Evolutionary conservation across 495 filamentous ascomycete species (phyloP).

Genomic region (Tuber melanosporum): DNA sequence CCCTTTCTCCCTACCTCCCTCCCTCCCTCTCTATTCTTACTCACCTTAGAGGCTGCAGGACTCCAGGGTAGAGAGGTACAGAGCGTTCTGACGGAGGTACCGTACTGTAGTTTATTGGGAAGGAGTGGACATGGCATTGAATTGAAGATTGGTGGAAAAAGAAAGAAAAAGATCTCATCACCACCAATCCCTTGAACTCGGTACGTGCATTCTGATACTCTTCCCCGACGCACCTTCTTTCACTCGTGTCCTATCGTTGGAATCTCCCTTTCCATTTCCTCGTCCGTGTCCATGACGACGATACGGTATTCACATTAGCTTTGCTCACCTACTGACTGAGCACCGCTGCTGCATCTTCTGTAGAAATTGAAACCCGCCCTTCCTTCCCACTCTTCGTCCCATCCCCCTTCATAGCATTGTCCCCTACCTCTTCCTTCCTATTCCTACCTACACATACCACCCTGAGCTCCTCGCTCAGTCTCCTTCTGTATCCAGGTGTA

Average conservation of each 20-base stretch:
- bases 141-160: not conserved
- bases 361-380: slow-evolving; percentile 9
- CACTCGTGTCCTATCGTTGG: not conserved
- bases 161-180: not conserved
- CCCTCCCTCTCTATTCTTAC: slow-evolving; percentile 6
- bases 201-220: slow-evolving; percentile 1
- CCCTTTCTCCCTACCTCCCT: slow-evolving; percentile 9
- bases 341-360: not conserved
- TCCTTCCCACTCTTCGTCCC: slow-evolving; percentile 19
- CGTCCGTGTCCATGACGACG: not conserved
- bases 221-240: not conserved
- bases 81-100: not conserved
- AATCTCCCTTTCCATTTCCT: not conserved
- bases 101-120: not conserved
- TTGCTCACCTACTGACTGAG: slow-evolving; percentile 1
- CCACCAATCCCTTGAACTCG: slow-evolving; percentile 1
- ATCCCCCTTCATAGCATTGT: slow-evolving; percentile 15
- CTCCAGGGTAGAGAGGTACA: not conserved
- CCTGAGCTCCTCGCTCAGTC: not conserved
- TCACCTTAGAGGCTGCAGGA: not conserved
- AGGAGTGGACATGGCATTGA: not conserved
- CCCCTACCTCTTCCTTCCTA: slow-evolving; percentile 19
- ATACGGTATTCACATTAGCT: not conserved
- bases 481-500: slow-evolving; percentile 23
- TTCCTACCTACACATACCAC: slow-evolving; percentile 5